These are phyloP conservation scores for Lactarius akahatsu DNA, from an alignment of 768 basidiomycete species.

Conservation along the genomic window DNA sequence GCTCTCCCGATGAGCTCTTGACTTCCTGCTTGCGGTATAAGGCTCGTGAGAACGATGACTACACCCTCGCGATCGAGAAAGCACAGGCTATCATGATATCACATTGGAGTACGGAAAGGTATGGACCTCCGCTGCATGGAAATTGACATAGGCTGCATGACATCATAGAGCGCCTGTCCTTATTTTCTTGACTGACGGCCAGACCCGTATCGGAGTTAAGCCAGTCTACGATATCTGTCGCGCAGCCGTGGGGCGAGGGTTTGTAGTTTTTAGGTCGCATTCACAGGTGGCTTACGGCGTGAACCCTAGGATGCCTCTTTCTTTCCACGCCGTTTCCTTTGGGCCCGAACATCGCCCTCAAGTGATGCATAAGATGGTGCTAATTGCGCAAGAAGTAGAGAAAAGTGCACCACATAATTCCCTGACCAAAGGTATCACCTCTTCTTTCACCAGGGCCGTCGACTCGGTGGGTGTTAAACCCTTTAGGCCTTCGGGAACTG, in stretches of 20 bases:
- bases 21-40: conserved; percentile 37
- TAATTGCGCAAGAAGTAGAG: conserved; percentile 49
- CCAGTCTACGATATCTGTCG: conserved; percentile 44
- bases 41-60: conserved; percentile 45
- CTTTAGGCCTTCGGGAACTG: background rate
- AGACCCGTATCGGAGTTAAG: conserved; percentile 41
- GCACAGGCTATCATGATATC: conserved; percentile 43
- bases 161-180: conserved; percentile 46
- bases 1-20: conserved; percentile 47
- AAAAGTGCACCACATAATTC: conserved; percentile 44
- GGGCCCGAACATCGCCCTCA: conserved; percentile 38
- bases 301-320: conserved; percentile 48
- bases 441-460: conserved; percentile 50
- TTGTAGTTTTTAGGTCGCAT: background rate
- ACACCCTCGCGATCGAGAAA: conserved; percentile 39
- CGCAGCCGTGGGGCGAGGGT: conserved; percentile 47
- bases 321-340: conserved; percentile 58
- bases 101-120: conserved; percentile 54
- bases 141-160: background rate
- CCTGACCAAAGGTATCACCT: conserved; percentile 35
- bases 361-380: conserved; percentile 47
- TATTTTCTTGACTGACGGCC: conserved; percentile 57
- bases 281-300: background rate
- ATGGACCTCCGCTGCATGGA: background rate
- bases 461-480: conserved; percentile 43